Base-by-base conservation (phyloP, 306 rosid genomes). In the Quercus aquifolioides region DNA sequence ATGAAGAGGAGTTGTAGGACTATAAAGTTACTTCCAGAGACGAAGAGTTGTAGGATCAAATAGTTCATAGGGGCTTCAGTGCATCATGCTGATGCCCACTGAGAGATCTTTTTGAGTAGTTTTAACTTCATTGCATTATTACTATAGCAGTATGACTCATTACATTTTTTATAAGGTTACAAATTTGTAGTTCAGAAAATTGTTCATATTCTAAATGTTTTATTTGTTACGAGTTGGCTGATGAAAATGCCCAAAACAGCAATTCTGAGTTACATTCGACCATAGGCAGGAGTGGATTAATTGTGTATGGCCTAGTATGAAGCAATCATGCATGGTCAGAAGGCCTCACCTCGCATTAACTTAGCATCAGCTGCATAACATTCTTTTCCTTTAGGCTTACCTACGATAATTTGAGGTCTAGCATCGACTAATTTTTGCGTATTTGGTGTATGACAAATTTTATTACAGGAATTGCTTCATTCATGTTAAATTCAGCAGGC, bases 21-120 rank as follows among this genome's bases (percentile, higher is more conserved):
- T 8, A 33, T 79, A 30, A 60, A 79, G 82, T 75, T 64, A 72
- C 21, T 69, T 79, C 52, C 71, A 55, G 38, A 17, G 43, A 23
- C 74, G 83, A 54, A 5, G 55, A 76, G 82, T 76, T 3, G 57
- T 43, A 63, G 33, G 76, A 75, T 72, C 55, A 7, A n/a, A 49
- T 8, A 58, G n/a, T 65, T 41, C 25, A 60, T 58, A 41, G 33
- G 38, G 38, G 74, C 74, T 55, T 43, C 60, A 78, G 68, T 73
- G 73, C 46, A 81, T 69, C 82, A 67, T 74, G 62, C 82, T 74
- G 35, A 58, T 33, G 54, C 76, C 12, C 56, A 58, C 68, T 13
- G 43, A 67, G 78, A 69, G 70, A 51, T 74, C 58, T 74, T 78
- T 72, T 23, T 23, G 28, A 1, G 28, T 21, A 59, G 31, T 59